A percentile compares a stretch with the other conserved stretches of the same genome.
Conservation (phyloP, 176 grass and related monocot genomes). For the Bothriochloa decipiens region DNA sequence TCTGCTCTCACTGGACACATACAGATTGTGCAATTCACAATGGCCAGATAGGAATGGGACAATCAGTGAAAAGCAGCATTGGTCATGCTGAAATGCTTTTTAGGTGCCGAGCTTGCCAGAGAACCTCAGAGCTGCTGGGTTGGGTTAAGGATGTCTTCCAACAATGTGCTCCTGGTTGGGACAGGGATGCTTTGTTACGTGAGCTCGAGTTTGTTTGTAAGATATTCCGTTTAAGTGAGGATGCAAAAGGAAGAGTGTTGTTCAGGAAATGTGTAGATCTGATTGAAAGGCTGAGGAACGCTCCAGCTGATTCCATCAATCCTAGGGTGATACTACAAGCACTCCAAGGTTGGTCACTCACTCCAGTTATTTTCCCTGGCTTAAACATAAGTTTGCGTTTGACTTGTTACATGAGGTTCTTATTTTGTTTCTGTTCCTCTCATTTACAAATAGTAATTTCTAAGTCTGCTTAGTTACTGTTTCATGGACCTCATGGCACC, state of each 20-base stretch:
- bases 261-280: constrained; percentile 75
- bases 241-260: constrained; percentile 75
- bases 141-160: constrained; percentile 99
- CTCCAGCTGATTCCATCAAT: constrained; percentile 64
- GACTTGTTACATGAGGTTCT: constrained; percentile 4
- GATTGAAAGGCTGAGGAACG: constrained; percentile 73
- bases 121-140: constrained; percentile 82
- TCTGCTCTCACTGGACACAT: constrained; percentile 97
- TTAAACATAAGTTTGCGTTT: background rate
- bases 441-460: background rate
- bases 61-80: constrained; percentile 62
- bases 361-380: constrained; percentile 27
- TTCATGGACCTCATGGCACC: too few relatives aligned
- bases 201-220: constrained; percentile 94
- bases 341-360: constrained; percentile 65
- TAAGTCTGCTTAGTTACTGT: constrained; percentile 7
- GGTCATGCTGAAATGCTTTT: constrained; percentile 89
- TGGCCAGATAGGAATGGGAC: constrained; percentile 76
- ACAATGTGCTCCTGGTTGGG: constrained; percentile 90
- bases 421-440: background rate
- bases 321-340: constrained; percentile 75
- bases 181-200: constrained; percentile 71
- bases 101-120: constrained; percentile 90
- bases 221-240: constrained; percentile 89
- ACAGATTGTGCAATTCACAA: constrained; percentile 88